phyloP scores from a whole-genome alignment of 192 early-diverging fungal genomes.

The Chytriomyces sp. region DNA sequence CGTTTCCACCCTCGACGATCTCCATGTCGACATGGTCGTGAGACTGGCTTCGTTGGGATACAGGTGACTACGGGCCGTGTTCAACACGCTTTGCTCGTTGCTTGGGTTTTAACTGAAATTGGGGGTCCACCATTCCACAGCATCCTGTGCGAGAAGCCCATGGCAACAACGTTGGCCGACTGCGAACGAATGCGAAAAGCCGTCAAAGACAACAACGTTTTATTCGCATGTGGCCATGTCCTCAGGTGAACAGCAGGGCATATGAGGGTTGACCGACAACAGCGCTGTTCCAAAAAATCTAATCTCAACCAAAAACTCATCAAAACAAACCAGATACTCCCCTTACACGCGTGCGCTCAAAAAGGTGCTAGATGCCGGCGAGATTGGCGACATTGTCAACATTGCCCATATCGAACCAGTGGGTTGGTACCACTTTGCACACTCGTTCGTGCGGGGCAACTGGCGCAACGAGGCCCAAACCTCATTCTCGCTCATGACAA shows the following conservation, averaged over 20 bases:
- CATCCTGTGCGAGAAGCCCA: conserved; percentile 73
- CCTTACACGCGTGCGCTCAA: conserved; percentile 63
- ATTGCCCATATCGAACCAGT: conserved; percentile 72
- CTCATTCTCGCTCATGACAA: conserved; percentile 68
- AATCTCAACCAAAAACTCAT: background rate
- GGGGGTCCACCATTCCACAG: conserved; percentile 48
- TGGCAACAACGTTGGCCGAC: conserved; percentile 58
- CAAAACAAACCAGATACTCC: conserved; percentile 65
- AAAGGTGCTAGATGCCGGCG: conserved; percentile 55
- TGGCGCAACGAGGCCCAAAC: conserved; percentile 62
- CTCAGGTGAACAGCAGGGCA: conserved; percentile 22
- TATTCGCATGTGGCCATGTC: conserved; percentile 46
- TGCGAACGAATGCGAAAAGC: conserved; percentile 58
- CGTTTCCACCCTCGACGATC: conserved; percentile 53
- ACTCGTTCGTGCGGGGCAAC: conserved; percentile 69
- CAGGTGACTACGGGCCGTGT: background rate
- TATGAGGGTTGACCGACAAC: conserved; percentile 1
- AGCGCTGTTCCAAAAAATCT: conserved; percentile 15
- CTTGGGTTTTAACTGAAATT: no score
- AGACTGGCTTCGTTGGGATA: conserved; percentile 49
- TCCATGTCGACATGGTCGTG: conserved; percentile 57
- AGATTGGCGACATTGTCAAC: conserved; percentile 64
- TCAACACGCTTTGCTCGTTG: background rate
- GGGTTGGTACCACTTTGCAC: conserved; percentile 69
- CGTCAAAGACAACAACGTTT: conserved; percentile 45